These are phyloP conservation scores for Talaromyces sp. DNA, from an alignment of 2,329 filamentous ascomycete genomes.

Conservation along the genomic window DNA sequence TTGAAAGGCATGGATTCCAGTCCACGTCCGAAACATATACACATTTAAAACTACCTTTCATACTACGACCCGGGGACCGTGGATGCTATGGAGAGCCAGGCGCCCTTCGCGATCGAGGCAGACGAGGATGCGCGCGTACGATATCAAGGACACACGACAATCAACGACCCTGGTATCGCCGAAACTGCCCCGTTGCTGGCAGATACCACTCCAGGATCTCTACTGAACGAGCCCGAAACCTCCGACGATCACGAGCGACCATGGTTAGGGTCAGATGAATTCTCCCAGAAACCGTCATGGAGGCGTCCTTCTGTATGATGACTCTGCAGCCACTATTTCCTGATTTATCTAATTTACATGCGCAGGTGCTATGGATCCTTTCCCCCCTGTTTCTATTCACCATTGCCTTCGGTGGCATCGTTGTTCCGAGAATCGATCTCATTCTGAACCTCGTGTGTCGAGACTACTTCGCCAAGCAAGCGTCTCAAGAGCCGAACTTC, in stretches of 20 bases:
- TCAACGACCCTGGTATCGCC: slow-evolving; percentile 11
- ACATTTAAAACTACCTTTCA: not conserved
- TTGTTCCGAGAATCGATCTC: slow-evolving; percentile 83
- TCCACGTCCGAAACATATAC: not conserved
- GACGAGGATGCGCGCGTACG: slow-evolving; percentile 25
- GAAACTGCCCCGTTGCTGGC: slow-evolving; percentile 25
- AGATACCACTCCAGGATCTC: slow-evolving; percentile 3
- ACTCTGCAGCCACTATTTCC: not conserved
- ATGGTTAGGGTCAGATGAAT: slow-evolving; percentile 23
- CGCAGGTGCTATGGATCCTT: slow-evolving; percentile 74
- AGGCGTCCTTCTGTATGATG: slow-evolving; percentile 43
- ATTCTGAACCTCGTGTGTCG: slow-evolving; percentile 79
- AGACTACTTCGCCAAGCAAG: slow-evolving; percentile 69
- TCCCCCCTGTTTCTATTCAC: slow-evolving; percentile 75
- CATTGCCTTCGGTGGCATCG: slow-evolving; percentile 75
- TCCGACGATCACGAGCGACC: slow-evolving; percentile 9
- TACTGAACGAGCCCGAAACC: slow-evolving; percentile 3
- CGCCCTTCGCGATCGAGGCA: slow-evolving; percentile 24
- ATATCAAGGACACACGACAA: slow-evolving; percentile 7
- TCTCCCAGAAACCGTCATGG: slow-evolving; percentile 42
- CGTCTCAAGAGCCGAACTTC: slow-evolving; percentile 52
- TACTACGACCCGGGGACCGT: not conserved
- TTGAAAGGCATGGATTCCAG: not conserved
- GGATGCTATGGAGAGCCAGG: slow-evolving; percentile 27
- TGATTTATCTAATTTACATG: not conserved